phyloP scores from a whole-genome alignment of 257 asterid genomes.

The Euphrasia confusa region DNA sequence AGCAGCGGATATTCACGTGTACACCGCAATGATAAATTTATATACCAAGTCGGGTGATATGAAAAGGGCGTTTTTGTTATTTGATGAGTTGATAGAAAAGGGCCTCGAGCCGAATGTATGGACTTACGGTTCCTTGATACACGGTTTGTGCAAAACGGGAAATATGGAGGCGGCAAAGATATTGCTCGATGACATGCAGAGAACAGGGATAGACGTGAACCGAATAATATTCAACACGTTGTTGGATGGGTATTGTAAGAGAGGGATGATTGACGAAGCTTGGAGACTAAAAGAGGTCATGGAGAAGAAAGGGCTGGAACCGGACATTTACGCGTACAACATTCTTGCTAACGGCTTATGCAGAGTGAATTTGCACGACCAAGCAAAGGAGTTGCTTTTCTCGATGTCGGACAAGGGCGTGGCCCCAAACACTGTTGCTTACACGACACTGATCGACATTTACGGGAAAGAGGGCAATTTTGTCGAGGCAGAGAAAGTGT shows the following conservation, averaged over 20 bases:
- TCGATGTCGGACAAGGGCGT: conserved; percentile 64
- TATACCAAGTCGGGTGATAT: conserved; percentile 42
- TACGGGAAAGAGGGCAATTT: conserved; percentile 66
- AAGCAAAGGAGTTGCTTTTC: conserved; percentile 57
- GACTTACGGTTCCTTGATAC: conserved; percentile 67
- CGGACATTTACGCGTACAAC: conserved; percentile 58
- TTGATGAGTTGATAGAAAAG: conserved; percentile 61
- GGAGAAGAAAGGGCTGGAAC: conserved; percentile 70
- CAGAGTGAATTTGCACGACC: conserved; percentile 47
- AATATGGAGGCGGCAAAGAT: conserved; percentile 58
- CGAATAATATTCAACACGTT: conserved; percentile 64
- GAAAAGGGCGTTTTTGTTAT: conserved; percentile 55
- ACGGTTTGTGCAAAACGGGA: conserved; percentile 68
- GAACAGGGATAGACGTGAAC: conserved; percentile 55
- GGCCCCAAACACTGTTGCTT: conserved; percentile 44
- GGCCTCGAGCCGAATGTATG: conserved; percentile 66
- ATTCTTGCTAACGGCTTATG: conserved; percentile 64
- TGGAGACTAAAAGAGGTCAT: conserved; percentile 44
- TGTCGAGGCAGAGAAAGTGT: conserved; percentile 38
- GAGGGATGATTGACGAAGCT: conserved; percentile 76
- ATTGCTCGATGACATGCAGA: conserved; percentile 76
- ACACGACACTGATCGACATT: conserved; percentile 56
- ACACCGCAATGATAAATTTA: conserved; percentile 57
- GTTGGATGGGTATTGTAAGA: conserved; percentile 85
- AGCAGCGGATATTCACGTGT: conserved; percentile 47